Conservation (phyloP, 2,329 filamentous ascomycete species). For the Elsinoe necatrix region DNA sequence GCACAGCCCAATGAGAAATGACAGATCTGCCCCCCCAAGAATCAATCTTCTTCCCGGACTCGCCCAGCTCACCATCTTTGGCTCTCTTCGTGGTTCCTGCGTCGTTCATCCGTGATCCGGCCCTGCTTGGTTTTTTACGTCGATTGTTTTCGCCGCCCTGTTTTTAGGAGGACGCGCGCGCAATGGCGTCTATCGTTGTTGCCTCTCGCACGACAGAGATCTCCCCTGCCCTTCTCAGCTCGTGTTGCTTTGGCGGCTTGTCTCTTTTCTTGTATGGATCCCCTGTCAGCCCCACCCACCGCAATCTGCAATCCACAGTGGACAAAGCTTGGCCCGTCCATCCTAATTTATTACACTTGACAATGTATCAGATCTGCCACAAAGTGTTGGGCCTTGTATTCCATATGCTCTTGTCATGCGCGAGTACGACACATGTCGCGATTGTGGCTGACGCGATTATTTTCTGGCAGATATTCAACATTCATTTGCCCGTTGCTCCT, state of each 20-base stretch:
- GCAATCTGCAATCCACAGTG: neutral
- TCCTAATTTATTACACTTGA: conserved; percentile 4
- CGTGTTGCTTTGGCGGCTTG: conserved; percentile 13
- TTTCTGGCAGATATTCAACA: neutral
- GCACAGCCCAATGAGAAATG: neutral
- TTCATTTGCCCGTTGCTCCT: neutral
- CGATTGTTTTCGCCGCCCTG: neutral
- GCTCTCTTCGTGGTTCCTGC: conserved; percentile 1
- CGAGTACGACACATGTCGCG: neutral
- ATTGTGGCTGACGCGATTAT: neutral
- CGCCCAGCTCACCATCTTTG: neutral
- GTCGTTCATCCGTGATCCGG: conserved; percentile 4
- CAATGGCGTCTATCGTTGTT: neutral
- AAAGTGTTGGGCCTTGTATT: neutral
- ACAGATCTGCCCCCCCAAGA: conserved; percentile 1
- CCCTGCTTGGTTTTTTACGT: neutral
- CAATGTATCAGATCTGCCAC: conserved; percentile 2
- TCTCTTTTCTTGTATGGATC: neutral
- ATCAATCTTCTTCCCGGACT: neutral
- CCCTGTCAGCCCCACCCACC: conserved; percentile 11
- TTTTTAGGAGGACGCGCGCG: neutral
- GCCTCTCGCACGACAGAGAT: neutral
- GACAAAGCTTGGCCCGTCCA: conserved; percentile 8
- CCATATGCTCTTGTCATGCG: neutral
- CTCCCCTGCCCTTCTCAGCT: neutral